These are phyloP conservation scores for Flaveria ramosissima DNA, from an alignment of 129 eudicot genomes.

Conservation along the genomic window DNA sequence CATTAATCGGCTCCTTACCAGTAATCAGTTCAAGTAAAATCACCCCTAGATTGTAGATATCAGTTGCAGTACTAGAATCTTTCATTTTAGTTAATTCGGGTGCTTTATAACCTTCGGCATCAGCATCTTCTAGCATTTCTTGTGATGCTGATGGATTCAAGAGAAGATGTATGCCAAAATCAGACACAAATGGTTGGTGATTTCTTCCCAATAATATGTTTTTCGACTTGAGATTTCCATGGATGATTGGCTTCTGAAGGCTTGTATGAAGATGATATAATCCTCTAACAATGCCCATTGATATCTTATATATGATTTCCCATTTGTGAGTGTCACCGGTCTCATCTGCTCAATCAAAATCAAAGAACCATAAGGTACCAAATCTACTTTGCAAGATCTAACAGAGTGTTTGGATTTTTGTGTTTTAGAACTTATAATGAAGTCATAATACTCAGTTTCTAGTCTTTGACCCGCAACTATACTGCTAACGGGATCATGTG, in stretches of 20 bases:
- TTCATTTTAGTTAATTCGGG: slow-evolving; percentile 83
- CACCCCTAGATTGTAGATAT: slow-evolving; percentile 81
- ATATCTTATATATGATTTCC: slow-evolving; percentile 62
- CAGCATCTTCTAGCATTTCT: slow-evolving; percentile 77
- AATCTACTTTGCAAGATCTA: slow-evolving; percentile 20
- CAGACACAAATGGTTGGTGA: slow-evolving; percentile 64
- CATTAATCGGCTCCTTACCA: slow-evolving; percentile 62
- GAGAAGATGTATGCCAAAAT: slow-evolving; percentile 75
- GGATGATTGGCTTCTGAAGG: slow-evolving; percentile 66
- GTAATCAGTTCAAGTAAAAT: slow-evolving; percentile 78
- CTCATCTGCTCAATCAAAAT: slow-evolving; percentile 58
- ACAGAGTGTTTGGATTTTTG: neutral
- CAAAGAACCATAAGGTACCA: slow-evolving; percentile 17
- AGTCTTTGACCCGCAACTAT: too few relatives aligned
- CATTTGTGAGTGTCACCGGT: slow-evolving; percentile 72
- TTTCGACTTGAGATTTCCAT: slow-evolving; percentile 91
- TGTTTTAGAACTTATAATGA: neutral
- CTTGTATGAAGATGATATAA: slow-evolving; percentile 68
- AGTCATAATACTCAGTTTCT: neutral
- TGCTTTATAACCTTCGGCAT: slow-evolving; percentile 80
- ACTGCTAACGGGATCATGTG: too few relatives aligned
- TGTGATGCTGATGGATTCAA: slow-evolving; percentile 74
- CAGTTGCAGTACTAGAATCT: slow-evolving; percentile 56
- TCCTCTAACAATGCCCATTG: slow-evolving; percentile 70
- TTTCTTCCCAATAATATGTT: slow-evolving; percentile 63